These are phyloP conservation scores for Kluyveromyces sp. DNA, from an alignment of 1,139 yeast genomes.

Conservation along the genomic window DNA sequence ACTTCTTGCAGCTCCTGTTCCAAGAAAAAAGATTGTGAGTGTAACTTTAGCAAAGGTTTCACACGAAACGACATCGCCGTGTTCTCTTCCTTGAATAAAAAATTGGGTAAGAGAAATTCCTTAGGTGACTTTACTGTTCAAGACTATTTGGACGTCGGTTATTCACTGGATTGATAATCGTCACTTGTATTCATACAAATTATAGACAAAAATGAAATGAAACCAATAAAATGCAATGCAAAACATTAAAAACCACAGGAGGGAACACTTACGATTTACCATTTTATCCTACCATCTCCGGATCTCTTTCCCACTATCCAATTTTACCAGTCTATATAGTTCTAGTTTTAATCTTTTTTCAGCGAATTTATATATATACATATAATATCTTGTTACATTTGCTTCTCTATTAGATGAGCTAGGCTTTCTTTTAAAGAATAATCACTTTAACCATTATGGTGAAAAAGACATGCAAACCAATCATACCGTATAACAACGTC, in stretches of 20 bases:
- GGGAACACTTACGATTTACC: too few relatives aligned
- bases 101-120: slow-evolving; percentile 11
- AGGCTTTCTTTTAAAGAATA: slow-evolving; percentile 9
- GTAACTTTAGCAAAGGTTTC: slow-evolving; percentile 26
- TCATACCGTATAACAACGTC: slow-evolving; percentile 7
- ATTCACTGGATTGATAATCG: slow-evolving; percentile 5
- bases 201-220: neutral
- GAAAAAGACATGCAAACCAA: slow-evolving; percentile 15
- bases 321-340: too few relatives aligned
- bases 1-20: slow-evolving; percentile 25
- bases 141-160: slow-evolving; percentile 25
- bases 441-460: slow-evolving; percentile 16
- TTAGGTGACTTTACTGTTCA: slow-evolving; percentile 20
- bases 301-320: too few relatives aligned
- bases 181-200: neutral
- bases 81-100: slow-evolving; percentile 16
- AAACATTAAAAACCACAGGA: too few relatives aligned
- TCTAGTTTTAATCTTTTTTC: too few relatives aligned
- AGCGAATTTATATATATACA: too few relatives aligned
- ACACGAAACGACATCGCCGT: slow-evolving; percentile 26
- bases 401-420: too few relatives aligned
- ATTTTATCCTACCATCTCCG: too few relatives aligned
- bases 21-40: slow-evolving; percentile 10
- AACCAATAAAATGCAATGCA: neutral
- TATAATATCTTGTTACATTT: too few relatives aligned